These are phyloP conservation scores for Vaccinium corymbosum DNA, from an alignment of 148 eudicot species.

Conservation along the genomic window DNA sequence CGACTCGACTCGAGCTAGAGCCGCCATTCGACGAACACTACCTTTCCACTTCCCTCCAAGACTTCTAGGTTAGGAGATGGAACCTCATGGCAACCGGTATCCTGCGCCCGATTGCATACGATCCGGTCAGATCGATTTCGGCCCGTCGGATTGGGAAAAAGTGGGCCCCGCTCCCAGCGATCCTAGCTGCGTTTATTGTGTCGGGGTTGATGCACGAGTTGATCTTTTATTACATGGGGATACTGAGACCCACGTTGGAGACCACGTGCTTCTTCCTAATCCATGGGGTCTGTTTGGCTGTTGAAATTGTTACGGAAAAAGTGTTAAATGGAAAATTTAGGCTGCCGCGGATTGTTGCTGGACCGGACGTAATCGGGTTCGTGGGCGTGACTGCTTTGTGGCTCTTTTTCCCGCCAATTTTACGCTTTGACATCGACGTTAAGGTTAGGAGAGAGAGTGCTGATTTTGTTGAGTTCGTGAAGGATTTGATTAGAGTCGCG, in stretches of 20 bases:
- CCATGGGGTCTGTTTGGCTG: conserved; percentile 15
- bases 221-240: conserved; percentile 14
- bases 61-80: conserved; percentile 26
- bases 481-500: not conserved
- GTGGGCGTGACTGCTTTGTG: conserved; percentile 35
- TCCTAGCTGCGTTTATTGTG: conserved; percentile 16
- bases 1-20: not conserved
- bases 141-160: not conserved
- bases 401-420: conserved; percentile 49
- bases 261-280: conserved; percentile 14
- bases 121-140: not conserved
- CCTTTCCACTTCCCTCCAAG: conserved; percentile 18
- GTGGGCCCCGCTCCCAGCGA: conserved; percentile 3
- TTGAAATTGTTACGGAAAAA: conserved; percentile 29
- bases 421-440: conserved; percentile 24
- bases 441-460: conserved; percentile 35
- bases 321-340: conserved; percentile 6
- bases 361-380: conserved; percentile 29
- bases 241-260: conserved; percentile 21
- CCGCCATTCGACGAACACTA: conserved; percentile 21
- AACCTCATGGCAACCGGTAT: conserved; percentile 14
- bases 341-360: conserved; percentile 26
- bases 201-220: conserved; percentile 28
- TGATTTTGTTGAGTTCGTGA: conserved; percentile 31
- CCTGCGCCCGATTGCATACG: conserved; percentile 14